Base-by-base conservation (phyloP, 371 early-diverging fungal genomes). In the Capillidium heterosporum region DNA sequence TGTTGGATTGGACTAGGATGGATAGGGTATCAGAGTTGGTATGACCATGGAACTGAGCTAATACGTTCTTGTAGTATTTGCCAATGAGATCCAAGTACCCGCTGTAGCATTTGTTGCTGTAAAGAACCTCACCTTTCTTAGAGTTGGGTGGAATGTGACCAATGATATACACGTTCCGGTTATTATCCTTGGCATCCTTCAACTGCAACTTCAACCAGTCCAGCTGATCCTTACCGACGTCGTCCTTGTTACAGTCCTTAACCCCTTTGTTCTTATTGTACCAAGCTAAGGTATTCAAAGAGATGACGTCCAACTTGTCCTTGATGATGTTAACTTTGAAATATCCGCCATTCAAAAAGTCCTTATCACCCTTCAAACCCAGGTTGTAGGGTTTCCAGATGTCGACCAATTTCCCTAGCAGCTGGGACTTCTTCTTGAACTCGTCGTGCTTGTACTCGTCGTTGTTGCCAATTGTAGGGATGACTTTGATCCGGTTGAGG, bases 141-240 rank as follows among this genome's bases (percentile, higher is more conserved):
- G 67, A 61, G 24, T 63, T 62, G 13, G 79, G 75, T 15, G 77
- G 75, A 23, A 76, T 63, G 66, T 78, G 77, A 7, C 70, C 67
- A 57, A 69, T 69, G 13, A 74, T 60, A 60, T 67, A 69, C 5
- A 66, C 60, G 46, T 57, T 61, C 26, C 53, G 29, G 26, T 40
- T 48, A 40, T 48, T 50, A 4, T 23, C n/a, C 7, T 29, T 24
- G 8, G 54, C 54, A 31, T 39, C 32, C 1, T 27, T 43, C 15
- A 61, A 41, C 40, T 58, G 46, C 17, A 29, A 1, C 40, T 48
- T 21, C 1, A 58, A 8, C 74, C 74, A 74, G 15, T 42, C 39
- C 40, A 74, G 24, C 28, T 49, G 48, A 35, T 32, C 58, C 19
- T 50, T 24, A 11, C 49, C 58, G n/a, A 49, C 10, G 26, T 39